phyloP scores from a whole-genome alignment of 495 filamentous ascomycete genomes.

The Bombardia bombarda region DNA sequence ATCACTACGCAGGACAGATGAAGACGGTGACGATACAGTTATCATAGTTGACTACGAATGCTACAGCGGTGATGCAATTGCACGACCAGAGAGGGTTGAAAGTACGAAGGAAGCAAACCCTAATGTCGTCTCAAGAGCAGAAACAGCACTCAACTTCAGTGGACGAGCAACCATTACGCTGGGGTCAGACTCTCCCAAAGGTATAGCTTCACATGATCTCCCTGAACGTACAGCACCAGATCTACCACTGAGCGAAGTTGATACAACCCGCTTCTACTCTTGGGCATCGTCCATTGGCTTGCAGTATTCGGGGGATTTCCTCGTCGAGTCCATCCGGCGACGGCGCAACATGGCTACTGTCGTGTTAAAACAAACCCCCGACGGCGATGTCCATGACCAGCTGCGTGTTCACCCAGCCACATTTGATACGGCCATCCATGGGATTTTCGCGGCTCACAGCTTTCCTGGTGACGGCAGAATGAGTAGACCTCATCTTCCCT shows the following conservation, averaged over 20 bases:
- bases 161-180: neutral
- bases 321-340: neutral
- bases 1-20: neutral
- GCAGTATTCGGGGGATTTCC: neutral
- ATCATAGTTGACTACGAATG: neutral
- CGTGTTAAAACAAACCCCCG: neutral
- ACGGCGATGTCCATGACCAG: neutral
- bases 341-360: neutral
- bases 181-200: neutral
- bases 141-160: neutral
- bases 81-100: neutral
- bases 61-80: neutral
- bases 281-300: neutral
- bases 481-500: constrained; percentile 16
- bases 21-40: neutral
- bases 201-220: neutral
- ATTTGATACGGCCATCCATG: constrained; percentile 23
- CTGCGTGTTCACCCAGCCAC: constrained; percentile 20
- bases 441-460: constrained; percentile 14
- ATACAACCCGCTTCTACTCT: neutral
- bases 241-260: neutral
- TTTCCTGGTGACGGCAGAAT: constrained; percentile 17
- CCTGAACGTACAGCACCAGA: neutral
- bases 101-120: neutral
- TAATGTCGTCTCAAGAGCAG: neutral